Percentiles rank a stretch among this genome's conserved stretches.
These are phyloP conservation scores for Aaosphaeria pasadenensis DNA, from an alignment of 2,329 filamentous ascomycete genomes.

Conservation along the genomic window DNA sequence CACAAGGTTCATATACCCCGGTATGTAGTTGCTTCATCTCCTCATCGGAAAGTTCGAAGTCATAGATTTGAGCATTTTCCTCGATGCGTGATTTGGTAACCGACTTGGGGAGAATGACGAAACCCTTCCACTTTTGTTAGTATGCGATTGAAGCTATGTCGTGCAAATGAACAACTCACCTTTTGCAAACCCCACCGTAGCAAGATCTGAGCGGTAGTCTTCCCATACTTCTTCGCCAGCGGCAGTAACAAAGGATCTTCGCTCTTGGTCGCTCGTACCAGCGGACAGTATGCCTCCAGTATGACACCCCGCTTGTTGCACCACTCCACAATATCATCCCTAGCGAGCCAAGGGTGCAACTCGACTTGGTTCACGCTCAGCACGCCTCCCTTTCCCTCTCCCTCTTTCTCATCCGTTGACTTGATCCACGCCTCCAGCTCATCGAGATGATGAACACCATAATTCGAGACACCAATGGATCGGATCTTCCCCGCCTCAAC, in stretches of 20 bases:
- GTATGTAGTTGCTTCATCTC: constrained; percentile 58
- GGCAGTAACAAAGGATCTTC: constrained; percentile 53
- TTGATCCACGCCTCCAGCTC: constrained; percentile 54
- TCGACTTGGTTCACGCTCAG: constrained; percentile 81
- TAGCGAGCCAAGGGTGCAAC: constrained; percentile 81
- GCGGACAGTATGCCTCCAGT: constrained; percentile 48
- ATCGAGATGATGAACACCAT: constrained; percentile 54
- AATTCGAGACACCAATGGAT: constrained; percentile 55
- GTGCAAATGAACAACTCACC: constrained; percentile 14
- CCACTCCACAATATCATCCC: constrained; percentile 79
- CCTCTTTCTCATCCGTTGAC: constrained; percentile 63
- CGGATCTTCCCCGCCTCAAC: constrained; percentile 51
- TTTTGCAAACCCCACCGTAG: constrained; percentile 55
- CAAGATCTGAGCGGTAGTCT: constrained; percentile 57
- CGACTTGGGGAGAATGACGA: constrained; percentile 62
- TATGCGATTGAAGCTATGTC: neutral
- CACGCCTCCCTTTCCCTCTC: constrained; percentile 63
- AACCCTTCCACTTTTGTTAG: constrained; percentile 43
- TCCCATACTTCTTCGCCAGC: constrained; percentile 55
- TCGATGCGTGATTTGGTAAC: constrained; percentile 59
- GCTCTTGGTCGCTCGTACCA: constrained; percentile 45
- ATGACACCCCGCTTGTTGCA: constrained; percentile 55
- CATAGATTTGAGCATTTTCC: constrained; percentile 59
- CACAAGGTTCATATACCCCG: constrained; percentile 54
- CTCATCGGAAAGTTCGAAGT: constrained; percentile 57